Percentiles rank a stretch among this genome's conserved stretches.
phyloP scores from a whole-genome alignment of 371 early-diverging fungal species.

The Blakeslea trispora region DNA sequence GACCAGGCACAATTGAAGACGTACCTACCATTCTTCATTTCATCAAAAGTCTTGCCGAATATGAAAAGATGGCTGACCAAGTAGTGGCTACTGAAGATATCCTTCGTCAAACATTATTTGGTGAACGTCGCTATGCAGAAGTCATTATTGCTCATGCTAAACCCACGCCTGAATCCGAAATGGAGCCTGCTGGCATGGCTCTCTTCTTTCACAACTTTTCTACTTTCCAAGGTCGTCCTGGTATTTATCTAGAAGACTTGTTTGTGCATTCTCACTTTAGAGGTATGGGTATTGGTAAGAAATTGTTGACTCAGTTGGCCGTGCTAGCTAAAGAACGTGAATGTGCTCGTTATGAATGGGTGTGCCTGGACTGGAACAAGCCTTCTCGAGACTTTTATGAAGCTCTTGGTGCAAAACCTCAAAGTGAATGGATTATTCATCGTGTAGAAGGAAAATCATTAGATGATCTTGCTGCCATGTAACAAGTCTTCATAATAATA shows the following conservation, averaged over 20 bases:
- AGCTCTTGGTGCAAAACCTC: slow-evolving; percentile 60
- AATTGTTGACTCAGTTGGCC: slow-evolving; percentile 70
- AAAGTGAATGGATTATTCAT: slow-evolving; percentile 71
- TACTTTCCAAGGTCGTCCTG: slow-evolving; percentile 73
- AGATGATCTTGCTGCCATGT: slow-evolving; percentile 52
- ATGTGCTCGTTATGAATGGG: slow-evolving; percentile 82
- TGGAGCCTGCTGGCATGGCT: slow-evolving; percentile 72
- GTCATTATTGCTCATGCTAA: slow-evolving; percentile 62
- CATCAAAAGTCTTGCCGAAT: slow-evolving; percentile 74
- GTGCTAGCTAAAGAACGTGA: slow-evolving; percentile 61
- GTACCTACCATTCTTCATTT: slow-evolving; percentile 66
- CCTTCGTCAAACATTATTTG: slow-evolving; percentile 64
- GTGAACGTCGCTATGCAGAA: slow-evolving; percentile 64
- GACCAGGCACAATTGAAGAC: slow-evolving; percentile 63
- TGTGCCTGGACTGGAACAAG: slow-evolving; percentile 22
- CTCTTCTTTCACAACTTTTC: slow-evolving; percentile 85
- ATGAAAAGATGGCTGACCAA: slow-evolving; percentile 73
- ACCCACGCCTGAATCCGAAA: slow-evolving; percentile 29
- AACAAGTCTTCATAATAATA: slow-evolving; percentile 3
- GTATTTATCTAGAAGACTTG: slow-evolving; percentile 85
- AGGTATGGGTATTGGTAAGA: slow-evolving; percentile 73
- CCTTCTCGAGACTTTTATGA: slow-evolving; percentile 53
- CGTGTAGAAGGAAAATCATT: slow-evolving; percentile 63
- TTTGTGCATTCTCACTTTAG: slow-evolving; percentile 70
- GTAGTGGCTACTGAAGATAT: slow-evolving; percentile 73